Evolutionary conservation across 1,284 basidiomycete species (phyloP), one percentile per base, ranked within the genome.

Genomic region (Thelephora terrestris): DNA sequence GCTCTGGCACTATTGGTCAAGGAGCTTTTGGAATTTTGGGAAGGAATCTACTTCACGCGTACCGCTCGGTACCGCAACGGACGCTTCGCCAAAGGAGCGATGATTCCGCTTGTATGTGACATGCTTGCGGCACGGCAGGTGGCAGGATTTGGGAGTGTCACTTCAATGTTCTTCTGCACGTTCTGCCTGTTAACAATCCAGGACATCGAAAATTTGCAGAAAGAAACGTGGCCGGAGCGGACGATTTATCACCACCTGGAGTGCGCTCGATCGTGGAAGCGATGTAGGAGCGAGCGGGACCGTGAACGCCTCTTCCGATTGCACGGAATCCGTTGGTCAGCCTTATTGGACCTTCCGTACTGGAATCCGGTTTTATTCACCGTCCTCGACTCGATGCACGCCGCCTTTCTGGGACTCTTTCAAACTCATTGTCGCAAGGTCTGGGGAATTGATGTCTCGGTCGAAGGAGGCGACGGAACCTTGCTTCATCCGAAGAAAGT

Each of bases 341-440:
- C 65, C 35, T 55, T 71, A 3, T 58, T 69, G 9, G 49, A 61
- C 1, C 53, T 72, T 0, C 64, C 63, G 0, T 70, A 71, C 48
- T 71, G 64, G 62, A 61, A 70, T 45, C 64, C 67, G 0, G 55
- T 61, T 3, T 47, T 46, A 3, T 61, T 58, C 48, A 53, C 58
- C 0, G 54, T 66, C 7, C 53, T 71, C 12, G 69, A 73, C 45
- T 52, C 65, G 0, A 71, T 71, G 69, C 70, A 72, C 48, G 53
- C 53, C n/a, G 55, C 67, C 18, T 65, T 56, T 29, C 55, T 68
- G 10, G 57, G 61, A 17, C 17, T 18, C 37, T 39, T 6, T 7
- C n/a, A 39, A 21, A 39, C 17, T 18, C 37, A 39, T 21, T 39
- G 37, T 21, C n/a, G 37, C 17, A 21, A 39, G 17, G 37, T 39